A percentile compares a stretch with the other conserved stretches of the same genome.
Conservation (phyloP, 768 basidiomycete genomes). For the Naematelia aurantialba region DNA sequence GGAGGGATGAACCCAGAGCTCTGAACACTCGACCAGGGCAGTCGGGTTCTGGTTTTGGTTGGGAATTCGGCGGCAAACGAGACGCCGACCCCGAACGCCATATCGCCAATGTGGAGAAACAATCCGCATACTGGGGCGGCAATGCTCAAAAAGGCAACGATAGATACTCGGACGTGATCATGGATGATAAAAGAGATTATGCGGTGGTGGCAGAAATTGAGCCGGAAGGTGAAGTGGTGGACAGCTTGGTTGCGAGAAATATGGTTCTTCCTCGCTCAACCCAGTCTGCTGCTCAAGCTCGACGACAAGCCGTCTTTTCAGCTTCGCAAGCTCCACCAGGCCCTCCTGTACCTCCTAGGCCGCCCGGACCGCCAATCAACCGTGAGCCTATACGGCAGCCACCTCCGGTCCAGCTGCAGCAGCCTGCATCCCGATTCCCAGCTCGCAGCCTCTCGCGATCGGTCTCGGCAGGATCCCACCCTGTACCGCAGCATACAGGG, state of each 20-base stretch:
- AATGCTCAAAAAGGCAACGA: conserved; percentile 8
- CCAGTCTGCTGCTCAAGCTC: conserved; percentile 4
- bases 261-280: conserved; percentile 1
- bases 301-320: conserved; percentile 7
- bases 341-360: too few relatives aligned
- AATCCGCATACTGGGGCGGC: conserved; percentile 24
- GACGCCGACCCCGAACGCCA: conserved; percentile 33
- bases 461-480: conserved; percentile 28
- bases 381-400: not conserved
- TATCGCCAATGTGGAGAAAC: conserved; percentile 20
- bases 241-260: conserved; percentile 5
- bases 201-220: conserved; percentile 5
- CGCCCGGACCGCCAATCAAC: conserved; percentile 1
- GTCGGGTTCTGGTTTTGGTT: conserved; percentile 30
- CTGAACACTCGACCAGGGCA: conserved; percentile 35
- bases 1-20: conserved; percentile 23
- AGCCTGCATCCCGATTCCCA: not conserved
- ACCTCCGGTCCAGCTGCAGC: not conserved
- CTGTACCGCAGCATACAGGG: not conserved
- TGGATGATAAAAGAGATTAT: conserved; percentile 13
- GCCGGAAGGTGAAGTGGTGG: conserved; percentile 25
- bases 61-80: conserved; percentile 37
- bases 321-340: conserved; percentile 1
- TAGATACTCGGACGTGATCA: conserved; percentile 15
- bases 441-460: conserved; percentile 23